Conservation (phyloP, 2,329 filamentous ascomycete species). For the Paecilomyces fulvus region DNA sequence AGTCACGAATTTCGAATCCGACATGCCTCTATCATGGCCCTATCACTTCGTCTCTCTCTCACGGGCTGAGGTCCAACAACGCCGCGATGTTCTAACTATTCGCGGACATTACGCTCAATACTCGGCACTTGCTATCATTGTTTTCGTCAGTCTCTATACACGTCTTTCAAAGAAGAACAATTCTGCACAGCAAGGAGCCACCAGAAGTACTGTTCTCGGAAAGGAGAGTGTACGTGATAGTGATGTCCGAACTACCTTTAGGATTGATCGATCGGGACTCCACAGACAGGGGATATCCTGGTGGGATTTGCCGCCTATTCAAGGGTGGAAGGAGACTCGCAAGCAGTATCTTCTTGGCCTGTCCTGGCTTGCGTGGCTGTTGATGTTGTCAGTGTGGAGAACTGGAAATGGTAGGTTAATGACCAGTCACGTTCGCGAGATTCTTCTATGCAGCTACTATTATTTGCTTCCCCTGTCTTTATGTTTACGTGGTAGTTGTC, state of each 20-base stretch:
- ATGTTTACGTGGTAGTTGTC: too few species aligned
- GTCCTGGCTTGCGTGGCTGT: constrained; percentile 46
- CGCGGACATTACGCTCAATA: constrained; percentile 50
- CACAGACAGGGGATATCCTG: constrained; percentile 23
- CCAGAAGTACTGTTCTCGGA: too few species aligned
- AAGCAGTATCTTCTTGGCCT: constrained; percentile 42
- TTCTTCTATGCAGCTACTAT: too few species aligned
- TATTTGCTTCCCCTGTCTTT: too few species aligned
- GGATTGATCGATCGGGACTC: not conserved
- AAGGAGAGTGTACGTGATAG: too few species aligned
- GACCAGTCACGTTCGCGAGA: not conserved
- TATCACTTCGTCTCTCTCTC: constrained; percentile 48
- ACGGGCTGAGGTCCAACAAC: constrained; percentile 40
- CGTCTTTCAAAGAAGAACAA: constrained; percentile 3
- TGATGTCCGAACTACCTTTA: too few species aligned
- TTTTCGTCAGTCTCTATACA: constrained; percentile 30
- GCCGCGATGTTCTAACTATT: constrained; percentile 45
- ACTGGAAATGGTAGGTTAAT: constrained; percentile 45
- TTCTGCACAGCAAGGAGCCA: not conserved
- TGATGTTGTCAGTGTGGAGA: constrained; percentile 41
- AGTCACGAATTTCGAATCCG: not conserved
- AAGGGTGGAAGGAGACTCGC: constrained; percentile 40
- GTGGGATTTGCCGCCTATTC: constrained; percentile 36
- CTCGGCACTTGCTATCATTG: constrained; percentile 40
- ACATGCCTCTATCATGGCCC: constrained; percentile 21